Conservation (phyloP, 1,139 yeast genomes). For the Geotrichum fermentans region DNA sequence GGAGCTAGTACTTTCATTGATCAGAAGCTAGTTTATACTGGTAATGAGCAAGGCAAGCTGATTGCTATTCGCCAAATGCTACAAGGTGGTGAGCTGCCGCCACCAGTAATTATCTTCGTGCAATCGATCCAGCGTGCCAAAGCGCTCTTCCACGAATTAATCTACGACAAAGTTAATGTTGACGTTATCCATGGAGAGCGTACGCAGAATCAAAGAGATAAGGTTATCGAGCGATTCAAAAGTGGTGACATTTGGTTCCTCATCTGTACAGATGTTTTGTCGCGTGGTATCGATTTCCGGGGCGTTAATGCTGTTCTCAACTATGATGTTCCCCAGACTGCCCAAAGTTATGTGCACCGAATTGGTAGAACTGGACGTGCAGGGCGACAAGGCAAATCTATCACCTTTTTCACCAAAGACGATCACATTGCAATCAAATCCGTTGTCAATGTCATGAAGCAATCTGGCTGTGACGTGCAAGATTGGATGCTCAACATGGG, state of each 20-base stretch:
- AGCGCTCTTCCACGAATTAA: constrained; percentile 84
- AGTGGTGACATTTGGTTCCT: constrained; percentile 93
- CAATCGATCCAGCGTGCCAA: constrained; percentile 93
- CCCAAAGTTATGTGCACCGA: constrained; percentile 95
- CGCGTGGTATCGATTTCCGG: constrained; percentile 96
- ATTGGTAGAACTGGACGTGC: constrained; percentile 99
- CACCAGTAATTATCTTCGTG: constrained; percentile 87
- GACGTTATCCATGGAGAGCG: constrained; percentile 96
- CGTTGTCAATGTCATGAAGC: constrained; percentile 89
- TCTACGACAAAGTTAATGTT: constrained; percentile 86
- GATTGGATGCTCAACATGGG: constrained; percentile 78
- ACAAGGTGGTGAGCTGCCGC: constrained; percentile 78
- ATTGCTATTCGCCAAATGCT: constrained; percentile 87
- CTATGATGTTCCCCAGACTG: constrained; percentile 91
- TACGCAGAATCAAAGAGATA: constrained; percentile 83
- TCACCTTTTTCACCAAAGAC: constrained; percentile 89
- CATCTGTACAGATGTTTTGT: constrained; percentile 90
- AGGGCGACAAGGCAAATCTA: constrained; percentile 87
- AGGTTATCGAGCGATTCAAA: constrained; percentile 75
- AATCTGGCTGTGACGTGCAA: constrained; percentile 71
- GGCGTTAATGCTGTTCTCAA: constrained; percentile 93
- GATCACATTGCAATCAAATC: constrained; percentile 74
- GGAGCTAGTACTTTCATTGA: constrained; percentile 84
- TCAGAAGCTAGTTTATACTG: constrained; percentile 80
- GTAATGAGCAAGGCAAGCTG: constrained; percentile 90